Base-by-base conservation (phyloP, 805 yeast species). In the Grigorovia jiainica region DNA sequence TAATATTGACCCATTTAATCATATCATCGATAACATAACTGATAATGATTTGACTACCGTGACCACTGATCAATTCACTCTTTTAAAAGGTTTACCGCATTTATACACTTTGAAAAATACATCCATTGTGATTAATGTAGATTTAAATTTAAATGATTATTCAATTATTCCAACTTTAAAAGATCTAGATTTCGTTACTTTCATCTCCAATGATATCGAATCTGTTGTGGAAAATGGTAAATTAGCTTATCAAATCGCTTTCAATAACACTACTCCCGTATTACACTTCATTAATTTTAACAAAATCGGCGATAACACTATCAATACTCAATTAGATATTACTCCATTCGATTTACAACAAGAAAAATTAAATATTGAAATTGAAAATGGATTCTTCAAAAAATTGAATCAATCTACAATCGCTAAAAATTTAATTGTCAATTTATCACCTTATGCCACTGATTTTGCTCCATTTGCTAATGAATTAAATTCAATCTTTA, bases 161-260 rank as follows among this genome's bases (percentile, higher is more conserved):
- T 76, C 83, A 21, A 65, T 75, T 13, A 73, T 86, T 21, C 68
- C 90, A n/a, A 73, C 86, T 7, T 67, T 83, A 50, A 78, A 89
- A 56, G 90, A 85, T 58, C 66, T 82, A 33, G 77, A 78, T 13
- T 73, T 70, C 50, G 72, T 78, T 6, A 68, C 82, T 19, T 60
- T 89, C 47, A 72, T 87, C 42, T 84, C 95, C n/a, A 78, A 75
- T 52, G 64, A 68, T 31, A 58, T 72, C 5, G 57, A 65, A 25
- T 86, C 81, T 47, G 68, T 81, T 8, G 61, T 67, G 36, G 71
- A 71, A 40, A 68, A 75, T 47, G 69, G 84, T 5, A 61, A 75
- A 36, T 72, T 78, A 20, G 76, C 94, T 2, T 74, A 77, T 51
- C 63, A 76, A 36, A 60, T 79, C 32, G 74, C 89, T 7, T 59